These are phyloP conservation scores for Boletus rufocinnamomeus DNA, from an alignment of 768 basidiomycete genomes.

Conservation along the genomic window DNA sequence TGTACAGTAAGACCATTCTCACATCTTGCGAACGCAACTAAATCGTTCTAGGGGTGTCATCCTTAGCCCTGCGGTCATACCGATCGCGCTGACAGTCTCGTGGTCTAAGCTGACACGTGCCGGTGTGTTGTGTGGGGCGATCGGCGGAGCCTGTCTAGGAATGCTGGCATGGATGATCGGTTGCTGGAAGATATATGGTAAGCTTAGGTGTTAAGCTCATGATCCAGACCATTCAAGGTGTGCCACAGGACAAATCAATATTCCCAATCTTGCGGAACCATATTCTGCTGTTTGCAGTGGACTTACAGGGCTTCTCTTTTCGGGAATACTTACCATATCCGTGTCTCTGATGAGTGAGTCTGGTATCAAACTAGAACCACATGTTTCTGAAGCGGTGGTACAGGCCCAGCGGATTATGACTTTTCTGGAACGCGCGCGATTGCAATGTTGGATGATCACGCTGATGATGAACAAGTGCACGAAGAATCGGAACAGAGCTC, in stretches of 20 bases:
- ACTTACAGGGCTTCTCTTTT: conserved; percentile 40
- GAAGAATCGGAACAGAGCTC: conserved; percentile 2
- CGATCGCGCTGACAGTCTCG: conserved; percentile 47
- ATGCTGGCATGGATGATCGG: conserved; percentile 55
- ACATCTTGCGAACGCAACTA: neutral
- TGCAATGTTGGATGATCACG: conserved; percentile 30
- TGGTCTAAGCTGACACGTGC: conserved; percentile 47
- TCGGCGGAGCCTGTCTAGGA: conserved; percentile 43
- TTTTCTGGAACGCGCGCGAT: conserved; percentile 41
- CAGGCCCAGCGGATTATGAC: conserved; percentile 41
- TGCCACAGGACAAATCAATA: conserved; percentile 36
- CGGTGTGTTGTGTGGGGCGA: conserved; percentile 42
- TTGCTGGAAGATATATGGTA: conserved; percentile 51
- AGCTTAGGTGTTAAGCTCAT: neutral
- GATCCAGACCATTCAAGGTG: neutral
- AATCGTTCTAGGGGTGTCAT: conserved; percentile 43
- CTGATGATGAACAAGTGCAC: neutral
- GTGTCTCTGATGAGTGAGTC: conserved; percentile 39
- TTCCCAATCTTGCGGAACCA: conserved; percentile 40
- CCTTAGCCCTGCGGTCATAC: conserved; percentile 52
- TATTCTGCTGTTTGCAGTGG: conserved; percentile 44
- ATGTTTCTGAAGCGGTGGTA: conserved; percentile 3
- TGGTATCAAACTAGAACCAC: neutral
- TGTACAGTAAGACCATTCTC: conserved; percentile 38
- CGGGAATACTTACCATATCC: conserved; percentile 38